Conservation (phyloP, 2,329 filamentous ascomycete genomes). For the Achaetomium macrosporum region DNA sequence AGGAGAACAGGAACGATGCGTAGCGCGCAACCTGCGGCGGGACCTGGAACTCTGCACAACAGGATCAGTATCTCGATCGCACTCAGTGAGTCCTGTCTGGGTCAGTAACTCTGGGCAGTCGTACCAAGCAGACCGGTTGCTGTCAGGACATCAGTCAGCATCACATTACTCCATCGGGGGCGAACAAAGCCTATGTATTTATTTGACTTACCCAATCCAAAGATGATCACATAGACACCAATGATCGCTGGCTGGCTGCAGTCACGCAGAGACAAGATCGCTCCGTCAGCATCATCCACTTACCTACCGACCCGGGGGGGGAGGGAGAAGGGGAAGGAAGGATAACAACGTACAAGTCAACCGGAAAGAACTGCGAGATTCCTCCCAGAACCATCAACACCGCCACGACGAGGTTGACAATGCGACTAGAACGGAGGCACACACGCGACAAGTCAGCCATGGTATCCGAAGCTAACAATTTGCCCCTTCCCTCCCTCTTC, state of each 20-base stretch:
- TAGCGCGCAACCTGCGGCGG: slow-evolving; percentile 89
- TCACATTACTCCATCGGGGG: background rate
- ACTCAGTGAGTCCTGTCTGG: background rate
- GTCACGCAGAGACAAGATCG: background rate
- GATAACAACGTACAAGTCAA: slow-evolving; percentile 53
- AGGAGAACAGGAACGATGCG: slow-evolving; percentile 96
- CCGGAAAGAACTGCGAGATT: slow-evolving; percentile 62
- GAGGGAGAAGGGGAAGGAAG: background rate
- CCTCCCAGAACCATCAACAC: slow-evolving; percentile 85
- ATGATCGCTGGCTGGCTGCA: slow-evolving; percentile 44
- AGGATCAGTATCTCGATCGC: slow-evolving; percentile 3
- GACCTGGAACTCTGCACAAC: slow-evolving; percentile 73
- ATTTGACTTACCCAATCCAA: slow-evolving; percentile 67
- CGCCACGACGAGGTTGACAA: slow-evolving; percentile 87
- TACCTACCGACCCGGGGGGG: background rate
- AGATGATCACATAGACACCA: slow-evolving; percentile 82
- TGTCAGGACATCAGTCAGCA: slow-evolving; percentile 27
- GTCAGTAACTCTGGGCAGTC: slow-evolving; percentile 6
- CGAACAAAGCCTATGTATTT: background rate
- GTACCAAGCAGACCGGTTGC: slow-evolving; percentile 62
- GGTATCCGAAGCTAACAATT: background rate
- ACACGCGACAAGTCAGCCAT: background rate
- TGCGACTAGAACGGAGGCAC: slow-evolving; percentile 56
- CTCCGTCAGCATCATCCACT: background rate
- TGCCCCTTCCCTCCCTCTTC: background rate